phyloP scores from a whole-genome alignment of 2,329 filamentous ascomycete genomes.

The Neurospora sp. region DNA sequence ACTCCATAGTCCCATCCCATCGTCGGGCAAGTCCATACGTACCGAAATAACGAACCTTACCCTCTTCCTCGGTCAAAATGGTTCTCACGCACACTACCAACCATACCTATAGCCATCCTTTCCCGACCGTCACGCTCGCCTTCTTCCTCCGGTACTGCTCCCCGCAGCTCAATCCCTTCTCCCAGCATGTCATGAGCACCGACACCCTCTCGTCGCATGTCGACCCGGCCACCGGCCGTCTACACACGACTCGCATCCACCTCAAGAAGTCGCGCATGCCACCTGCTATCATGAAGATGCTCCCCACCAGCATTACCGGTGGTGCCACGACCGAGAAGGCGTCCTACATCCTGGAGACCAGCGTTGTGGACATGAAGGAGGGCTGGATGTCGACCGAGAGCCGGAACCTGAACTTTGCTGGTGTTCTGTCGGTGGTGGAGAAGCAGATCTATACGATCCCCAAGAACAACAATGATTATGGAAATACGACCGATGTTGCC shows the following conservation, averaged over 20 bases:
- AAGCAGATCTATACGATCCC: slow-evolving; percentile 54
- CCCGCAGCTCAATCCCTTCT: slow-evolving; percentile 63
- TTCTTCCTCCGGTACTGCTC: slow-evolving; percentile 82
- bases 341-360: slow-evolving; percentile 71
- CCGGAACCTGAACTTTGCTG: slow-evolving; percentile 72
- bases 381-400: slow-evolving; percentile 79
- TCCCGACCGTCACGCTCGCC: slow-evolving; percentile 76
- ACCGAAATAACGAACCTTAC: not conserved
- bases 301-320: slow-evolving; percentile 60
- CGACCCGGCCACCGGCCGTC: slow-evolving; percentile 61
- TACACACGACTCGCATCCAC: slow-evolving; percentile 71
- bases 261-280: slow-evolving; percentile 74
- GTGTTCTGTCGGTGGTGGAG: slow-evolving; percentile 69
- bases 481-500: slow-evolving; percentile 51
- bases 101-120: slow-evolving; percentile 70
- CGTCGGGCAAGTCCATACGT: not conserved
- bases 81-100: slow-evolving; percentile 55
- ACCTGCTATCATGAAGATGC: slow-evolving; percentile 61
- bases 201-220: slow-evolving; percentile 69
- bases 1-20: not conserved
- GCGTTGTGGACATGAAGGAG: slow-evolving; percentile 66
- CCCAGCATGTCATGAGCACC: slow-evolving; percentile 70
- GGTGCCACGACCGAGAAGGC: slow-evolving; percentile 54
- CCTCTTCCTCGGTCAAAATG: slow-evolving; percentile 31
- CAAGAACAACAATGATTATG: slow-evolving; percentile 3